Percentiles rank a stretch among this genome's conserved stretches.
Evolutionary conservation across 2,329 filamentous ascomycete species (phyloP).

Genomic region (Calcarisporium arbuscula): DNA sequence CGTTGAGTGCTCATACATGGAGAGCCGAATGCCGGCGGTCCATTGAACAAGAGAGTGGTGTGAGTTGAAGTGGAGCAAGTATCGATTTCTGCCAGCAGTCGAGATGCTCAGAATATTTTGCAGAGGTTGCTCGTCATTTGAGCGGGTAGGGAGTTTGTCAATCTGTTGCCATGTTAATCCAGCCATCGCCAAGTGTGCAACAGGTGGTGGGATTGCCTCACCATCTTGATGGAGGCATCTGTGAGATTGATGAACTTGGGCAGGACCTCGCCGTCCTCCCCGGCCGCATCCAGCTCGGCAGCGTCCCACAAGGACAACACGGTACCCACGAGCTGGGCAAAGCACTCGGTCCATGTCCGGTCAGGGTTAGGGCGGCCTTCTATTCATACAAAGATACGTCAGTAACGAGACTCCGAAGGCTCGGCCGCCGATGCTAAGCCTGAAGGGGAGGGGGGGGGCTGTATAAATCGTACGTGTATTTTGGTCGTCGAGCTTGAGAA

Average conservation of each 20-base stretch:
- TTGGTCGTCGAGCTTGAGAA: conserved; percentile 91
- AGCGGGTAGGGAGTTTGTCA: conserved; percentile 81
- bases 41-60: conserved; percentile 89
- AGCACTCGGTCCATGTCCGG: conserved; percentile 91
- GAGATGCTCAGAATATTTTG: conserved; percentile 95
- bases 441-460: background rate
- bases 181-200: background rate
- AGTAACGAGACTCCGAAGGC: background rate
- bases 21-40: conserved; percentile 87
- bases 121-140: conserved; percentile 67
- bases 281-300: conserved; percentile 79
- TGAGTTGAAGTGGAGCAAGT: conserved; percentile 93
- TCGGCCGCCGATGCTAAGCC: background rate
- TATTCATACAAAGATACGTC: conserved; percentile 29
- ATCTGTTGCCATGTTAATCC: conserved; percentile 47
- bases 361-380: conserved; percentile 82
- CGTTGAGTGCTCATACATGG: conserved; percentile 90
- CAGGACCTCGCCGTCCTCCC: conserved; percentile 75
- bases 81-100: conserved; percentile 91
- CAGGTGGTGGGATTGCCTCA: conserved; percentile 32
- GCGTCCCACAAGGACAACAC: conserved; percentile 95
- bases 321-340: conserved; percentile 92
- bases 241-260: conserved; percentile 95
- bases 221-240: conserved; percentile 97
- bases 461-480: conserved; percentile 66